A percentile compares a stretch with the other conserved stretches of the same genome.
Conservation (phyloP, 1,284 basidiomycete species). For the Porphyrellus sp. region DNA sequence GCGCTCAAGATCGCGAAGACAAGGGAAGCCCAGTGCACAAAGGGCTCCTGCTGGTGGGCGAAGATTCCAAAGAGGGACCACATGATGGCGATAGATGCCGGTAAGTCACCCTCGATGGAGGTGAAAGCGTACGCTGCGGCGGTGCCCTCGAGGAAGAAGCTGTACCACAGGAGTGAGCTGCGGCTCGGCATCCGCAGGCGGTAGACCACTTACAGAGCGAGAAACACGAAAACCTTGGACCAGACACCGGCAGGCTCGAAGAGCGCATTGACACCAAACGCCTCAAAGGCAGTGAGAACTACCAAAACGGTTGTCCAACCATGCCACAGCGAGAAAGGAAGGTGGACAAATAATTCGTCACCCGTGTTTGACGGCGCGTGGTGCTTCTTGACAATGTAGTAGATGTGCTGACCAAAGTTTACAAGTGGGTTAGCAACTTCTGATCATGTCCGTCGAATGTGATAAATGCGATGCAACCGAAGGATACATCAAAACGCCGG, state of each 20-base stretch:
- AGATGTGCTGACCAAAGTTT: slow-evolving; percentile 63
- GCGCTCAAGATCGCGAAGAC: slow-evolving; percentile 84
- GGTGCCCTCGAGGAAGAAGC: slow-evolving; percentile 92
- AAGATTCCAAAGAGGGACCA: slow-evolving; percentile 86
- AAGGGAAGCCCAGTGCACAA: slow-evolving; percentile 88
- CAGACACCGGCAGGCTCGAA: slow-evolving; percentile 72
- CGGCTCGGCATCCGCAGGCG: slow-evolving; percentile 2
- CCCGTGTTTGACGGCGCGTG: slow-evolving; percentile 61
- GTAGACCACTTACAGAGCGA: slow-evolving; percentile 57
- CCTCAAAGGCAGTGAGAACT: slow-evolving; percentile 85
- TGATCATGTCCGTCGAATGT: slow-evolving; percentile 7
- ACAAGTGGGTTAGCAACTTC: slow-evolving; percentile 13
- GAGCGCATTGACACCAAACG: slow-evolving; percentile 80
- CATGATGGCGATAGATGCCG: slow-evolving; percentile 81
- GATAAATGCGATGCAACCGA: slow-evolving; percentile 7
- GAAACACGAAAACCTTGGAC: slow-evolving; percentile 93
- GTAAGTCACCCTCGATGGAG: slow-evolving; percentile 85
- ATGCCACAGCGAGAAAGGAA: slow-evolving; percentile 91
- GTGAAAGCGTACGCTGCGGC: slow-evolving; percentile 90
- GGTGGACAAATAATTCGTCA: slow-evolving; percentile 80
- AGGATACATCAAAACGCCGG: slow-evolving; percentile 1
- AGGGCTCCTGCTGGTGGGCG: slow-evolving; percentile 58
- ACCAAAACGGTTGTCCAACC: slow-evolving; percentile 94
- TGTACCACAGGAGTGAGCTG: slow-evolving; percentile 29
- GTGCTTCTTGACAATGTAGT: slow-evolving; percentile 87